A percentile compares a stretch with the other conserved stretches of the same genome.
phyloP scores from a whole-genome alignment of 805 yeast species.

The Wickerhamomyces mucosus region DNA sequence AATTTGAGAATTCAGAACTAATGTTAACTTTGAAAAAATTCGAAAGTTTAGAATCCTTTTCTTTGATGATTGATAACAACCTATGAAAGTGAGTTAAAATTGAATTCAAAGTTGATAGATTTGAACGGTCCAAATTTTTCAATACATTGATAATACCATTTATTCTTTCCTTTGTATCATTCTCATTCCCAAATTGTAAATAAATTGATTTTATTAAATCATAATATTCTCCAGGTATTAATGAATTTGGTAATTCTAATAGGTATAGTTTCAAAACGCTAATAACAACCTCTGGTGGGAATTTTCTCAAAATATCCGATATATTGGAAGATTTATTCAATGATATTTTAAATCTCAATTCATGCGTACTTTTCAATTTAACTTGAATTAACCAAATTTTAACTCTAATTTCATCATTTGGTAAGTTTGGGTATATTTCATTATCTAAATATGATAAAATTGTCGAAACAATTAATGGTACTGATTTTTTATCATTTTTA shows the following conservation, averaged over 20 bases:
- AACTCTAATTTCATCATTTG: slow-evolving; percentile 58
- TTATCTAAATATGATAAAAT: slow-evolving; percentile 59
- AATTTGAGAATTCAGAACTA: slow-evolving; percentile 56
- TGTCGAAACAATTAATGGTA: slow-evolving; percentile 58
- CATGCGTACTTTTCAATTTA: slow-evolving; percentile 50
- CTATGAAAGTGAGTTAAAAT: slow-evolving; percentile 68
- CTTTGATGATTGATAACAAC: slow-evolving; percentile 41
- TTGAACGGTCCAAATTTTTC: slow-evolving; percentile 57
- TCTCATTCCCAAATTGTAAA: slow-evolving; percentile 32
- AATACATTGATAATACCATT: slow-evolving; percentile 59
- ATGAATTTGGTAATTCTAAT: slow-evolving; percentile 71
- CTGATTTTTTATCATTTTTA: slow-evolving; percentile 60
- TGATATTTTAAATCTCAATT: slow-evolving; percentile 37
- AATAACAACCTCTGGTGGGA: slow-evolving; percentile 50
- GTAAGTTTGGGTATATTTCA: slow-evolving; percentile 53
- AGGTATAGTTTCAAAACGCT: slow-evolving; percentile 64
- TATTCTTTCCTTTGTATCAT: slow-evolving; percentile 29
- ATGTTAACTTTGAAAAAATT: slow-evolving; percentile 35
- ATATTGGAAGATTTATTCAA: neutral
- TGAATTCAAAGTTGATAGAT: slow-evolving; percentile 73
- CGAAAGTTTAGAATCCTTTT: slow-evolving; percentile 29
- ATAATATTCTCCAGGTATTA: slow-evolving; percentile 54
- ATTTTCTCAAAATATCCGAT: slow-evolving; percentile 9
- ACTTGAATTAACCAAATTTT: slow-evolving; percentile 63
- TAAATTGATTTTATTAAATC: slow-evolving; percentile 65